phyloP scores from a whole-genome alignment of 148 eudicot genomes.

The Silene uniflora region DNA sequence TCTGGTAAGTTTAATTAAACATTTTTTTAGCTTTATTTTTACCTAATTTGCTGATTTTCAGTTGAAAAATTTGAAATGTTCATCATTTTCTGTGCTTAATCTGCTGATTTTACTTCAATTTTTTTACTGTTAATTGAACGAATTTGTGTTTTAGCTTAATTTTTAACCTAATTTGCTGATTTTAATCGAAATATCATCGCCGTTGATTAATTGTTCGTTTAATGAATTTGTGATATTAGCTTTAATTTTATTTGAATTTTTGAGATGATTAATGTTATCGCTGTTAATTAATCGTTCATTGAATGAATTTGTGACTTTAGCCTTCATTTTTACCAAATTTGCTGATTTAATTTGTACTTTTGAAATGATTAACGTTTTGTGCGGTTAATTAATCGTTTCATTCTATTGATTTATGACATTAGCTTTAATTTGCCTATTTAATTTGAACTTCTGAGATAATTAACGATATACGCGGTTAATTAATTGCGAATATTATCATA shows the following conservation, averaged over 20 bases:
- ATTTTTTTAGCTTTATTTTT: not conserved
- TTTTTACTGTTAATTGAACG: no score
- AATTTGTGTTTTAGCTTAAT: not conserved
- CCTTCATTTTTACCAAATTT: not conserved
- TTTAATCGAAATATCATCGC: no score
- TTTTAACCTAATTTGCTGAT: not conserved
- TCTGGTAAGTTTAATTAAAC: conserved; percentile 39
- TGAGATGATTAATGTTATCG: not conserved
- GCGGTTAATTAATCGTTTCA: not conserved
- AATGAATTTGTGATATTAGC: no score
- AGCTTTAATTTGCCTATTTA: not conserved
- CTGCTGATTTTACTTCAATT: no score
- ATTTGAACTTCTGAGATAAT: not conserved
- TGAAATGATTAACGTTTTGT: not conserved
- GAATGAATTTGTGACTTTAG: not conserved
- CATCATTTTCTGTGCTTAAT: no score
- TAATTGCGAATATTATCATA: not conserved
- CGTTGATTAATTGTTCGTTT: no score
- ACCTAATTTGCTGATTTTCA: not conserved
- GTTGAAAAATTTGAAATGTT: no score
- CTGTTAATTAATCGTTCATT: not conserved
- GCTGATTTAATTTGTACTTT: not conserved
- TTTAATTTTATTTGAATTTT: not conserved
- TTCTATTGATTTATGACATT: conserved; percentile 29
- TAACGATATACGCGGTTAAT: not conserved